Evolutionary conservation across 176 grass and related monocot species (phyloP).

Genomic region (Raddia distichophylla): DNA sequence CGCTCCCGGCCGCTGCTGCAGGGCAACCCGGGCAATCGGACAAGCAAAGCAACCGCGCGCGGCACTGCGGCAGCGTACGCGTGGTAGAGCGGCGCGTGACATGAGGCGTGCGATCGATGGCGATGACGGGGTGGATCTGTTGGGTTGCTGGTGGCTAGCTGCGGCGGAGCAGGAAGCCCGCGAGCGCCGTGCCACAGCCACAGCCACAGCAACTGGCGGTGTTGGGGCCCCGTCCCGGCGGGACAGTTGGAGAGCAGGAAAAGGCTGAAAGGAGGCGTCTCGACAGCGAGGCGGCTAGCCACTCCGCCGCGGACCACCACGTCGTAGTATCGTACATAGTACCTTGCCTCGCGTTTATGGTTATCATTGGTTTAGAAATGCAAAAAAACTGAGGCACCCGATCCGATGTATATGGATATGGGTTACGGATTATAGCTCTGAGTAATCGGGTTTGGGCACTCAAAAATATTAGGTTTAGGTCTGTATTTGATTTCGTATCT

Average conservation of each 20-base stretch:
- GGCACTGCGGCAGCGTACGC: background rate
- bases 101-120: conserved; percentile 6
- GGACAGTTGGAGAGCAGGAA: conserved; percentile 16
- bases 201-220: background rate
- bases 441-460: no score
- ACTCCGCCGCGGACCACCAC: background rate
- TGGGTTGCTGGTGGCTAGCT: background rate
- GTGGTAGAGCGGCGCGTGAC: background rate
- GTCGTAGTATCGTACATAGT: background rate
- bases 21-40: background rate
- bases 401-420: no score
- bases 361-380: no score
- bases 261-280: conserved; percentile 9
- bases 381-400: no score
- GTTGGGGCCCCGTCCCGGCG: background rate
- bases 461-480: no score
- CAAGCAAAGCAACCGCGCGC: background rate
- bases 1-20: background rate
- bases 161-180: background rate
- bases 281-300: background rate
- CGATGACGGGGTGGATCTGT: background rate
- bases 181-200: background rate
- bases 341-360: no score
- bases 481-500: no score
- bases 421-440: no score